Percentiles rank a stretch among this genome's conserved stretches.
Evolutionary conservation across 2,329 filamentous ascomycete genomes (phyloP).

Genomic region (Thermothelomyces thermophilus): DNA sequence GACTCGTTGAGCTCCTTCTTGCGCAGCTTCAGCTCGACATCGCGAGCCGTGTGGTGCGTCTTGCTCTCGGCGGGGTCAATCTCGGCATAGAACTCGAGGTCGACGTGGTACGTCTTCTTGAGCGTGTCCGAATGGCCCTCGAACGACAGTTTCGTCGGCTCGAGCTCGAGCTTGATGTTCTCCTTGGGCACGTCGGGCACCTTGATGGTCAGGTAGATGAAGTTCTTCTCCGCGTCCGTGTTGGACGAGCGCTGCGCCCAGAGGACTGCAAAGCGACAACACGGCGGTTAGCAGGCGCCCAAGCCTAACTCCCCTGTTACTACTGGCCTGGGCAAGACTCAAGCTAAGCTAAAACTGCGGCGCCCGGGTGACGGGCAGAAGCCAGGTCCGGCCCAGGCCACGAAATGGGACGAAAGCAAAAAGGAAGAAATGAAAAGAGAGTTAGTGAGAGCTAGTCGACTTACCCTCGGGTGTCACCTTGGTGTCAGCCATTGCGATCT

Average conservation of each 20-base stretch:
- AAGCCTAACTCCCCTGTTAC: too few relatives aligned
- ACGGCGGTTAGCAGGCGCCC: neutral
- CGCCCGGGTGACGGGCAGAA: too few relatives aligned
- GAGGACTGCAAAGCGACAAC: slow-evolving; percentile 55
- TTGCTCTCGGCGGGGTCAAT: slow-evolving; percentile 82
- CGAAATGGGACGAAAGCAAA: neutral
- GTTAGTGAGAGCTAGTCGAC: too few relatives aligned
- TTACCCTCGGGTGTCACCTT: slow-evolving; percentile 27
- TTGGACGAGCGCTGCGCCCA: slow-evolving; percentile 95
- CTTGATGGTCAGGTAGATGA: slow-evolving; percentile 86
- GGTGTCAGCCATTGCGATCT: slow-evolving; percentile 20
- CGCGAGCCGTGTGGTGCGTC: slow-evolving; percentile 80
- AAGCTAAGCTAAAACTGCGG: too few relatives aligned
- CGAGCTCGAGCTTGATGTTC: slow-evolving; percentile 75
- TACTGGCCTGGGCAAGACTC: too few relatives aligned
- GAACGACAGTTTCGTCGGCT: slow-evolving; percentile 71
- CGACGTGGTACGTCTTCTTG: slow-evolving; percentile 80
- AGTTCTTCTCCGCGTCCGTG: slow-evolving; percentile 79
- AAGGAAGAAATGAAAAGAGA: too few relatives aligned
- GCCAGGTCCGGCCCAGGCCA: neutral
- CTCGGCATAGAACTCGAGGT: slow-evolving; percentile 82
- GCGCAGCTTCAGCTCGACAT: slow-evolving; percentile 82
- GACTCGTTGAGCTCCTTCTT: slow-evolving; percentile 96
- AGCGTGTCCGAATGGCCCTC: slow-evolving; percentile 75
- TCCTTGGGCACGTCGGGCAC: slow-evolving; percentile 75